Percentiles rank a stretch among this genome's conserved stretches.
Evolutionary conservation across 2,329 filamentous ascomycete genomes (phyloP).

Genomic region (Cryphonectria radicalis): DNA sequence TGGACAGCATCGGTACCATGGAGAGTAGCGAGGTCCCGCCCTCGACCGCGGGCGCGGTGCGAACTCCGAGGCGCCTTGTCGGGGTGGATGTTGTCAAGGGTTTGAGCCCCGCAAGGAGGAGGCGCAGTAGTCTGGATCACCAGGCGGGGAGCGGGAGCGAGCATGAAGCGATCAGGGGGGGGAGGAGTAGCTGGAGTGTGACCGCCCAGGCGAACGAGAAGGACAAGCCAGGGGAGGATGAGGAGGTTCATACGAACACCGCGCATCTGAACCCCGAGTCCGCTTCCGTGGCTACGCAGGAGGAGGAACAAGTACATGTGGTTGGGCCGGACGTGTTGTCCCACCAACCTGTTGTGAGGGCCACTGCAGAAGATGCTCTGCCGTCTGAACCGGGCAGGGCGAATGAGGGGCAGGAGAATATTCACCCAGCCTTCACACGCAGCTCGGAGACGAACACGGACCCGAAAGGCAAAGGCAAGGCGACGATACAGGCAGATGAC

Average conservation of each 20-base stretch:
- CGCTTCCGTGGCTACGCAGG: background rate
- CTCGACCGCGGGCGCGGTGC: slow-evolving; percentile 7
- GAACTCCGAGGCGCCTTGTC: slow-evolving; percentile 11
- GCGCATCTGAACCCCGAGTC: background rate
- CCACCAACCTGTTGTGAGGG: background rate
- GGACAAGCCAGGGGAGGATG: background rate
- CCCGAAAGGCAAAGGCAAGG: slow-evolving; percentile 6
- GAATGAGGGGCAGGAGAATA: background rate
- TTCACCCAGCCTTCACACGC: background rate
- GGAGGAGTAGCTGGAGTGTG: slow-evolving; percentile 6
- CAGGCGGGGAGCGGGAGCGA: slow-evolving; percentile 3
- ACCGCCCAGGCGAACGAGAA: background rate
- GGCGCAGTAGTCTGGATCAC: background rate
- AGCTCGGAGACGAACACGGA: background rate
- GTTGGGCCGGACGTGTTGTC: background rate
- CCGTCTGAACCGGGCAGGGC: background rate
- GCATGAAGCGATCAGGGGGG: background rate
- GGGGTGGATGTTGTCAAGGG: slow-evolving; percentile 14
- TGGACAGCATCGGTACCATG: slow-evolving; percentile 23
- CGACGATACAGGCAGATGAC: background rate
- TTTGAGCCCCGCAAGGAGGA: slow-evolving; percentile 5
- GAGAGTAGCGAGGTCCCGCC: slow-evolving; percentile 12
- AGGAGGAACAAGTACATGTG: background rate
- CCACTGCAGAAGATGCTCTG: background rate
- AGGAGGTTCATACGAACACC: background rate